phyloP scores from a whole-genome alignment of 2,329 filamentous ascomycete species.

The Trichoderma koningiopsis region DNA sequence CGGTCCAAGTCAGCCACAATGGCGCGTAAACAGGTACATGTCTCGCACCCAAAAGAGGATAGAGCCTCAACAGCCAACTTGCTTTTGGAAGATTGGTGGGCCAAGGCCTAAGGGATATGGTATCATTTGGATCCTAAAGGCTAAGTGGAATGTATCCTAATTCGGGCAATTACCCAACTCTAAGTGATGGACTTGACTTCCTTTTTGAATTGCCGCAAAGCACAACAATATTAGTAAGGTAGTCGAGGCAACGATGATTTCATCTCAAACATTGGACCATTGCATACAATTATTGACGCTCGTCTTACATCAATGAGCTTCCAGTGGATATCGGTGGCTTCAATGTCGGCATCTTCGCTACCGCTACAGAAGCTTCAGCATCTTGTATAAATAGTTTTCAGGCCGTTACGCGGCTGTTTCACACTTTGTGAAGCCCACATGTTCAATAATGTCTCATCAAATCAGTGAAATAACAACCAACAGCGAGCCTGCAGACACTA shows the following conservation, averaged over 20 bases:
- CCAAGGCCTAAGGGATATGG: neutral
- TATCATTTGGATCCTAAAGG: neutral
- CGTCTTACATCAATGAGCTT: neutral
- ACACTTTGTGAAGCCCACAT: neutral
- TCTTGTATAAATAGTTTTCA: neutral
- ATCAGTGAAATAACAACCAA: neutral
- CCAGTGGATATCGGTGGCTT: neutral
- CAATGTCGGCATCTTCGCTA: neutral
- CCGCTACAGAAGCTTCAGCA: neutral
- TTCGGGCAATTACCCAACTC: neutral
- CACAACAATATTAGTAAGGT: neutral
- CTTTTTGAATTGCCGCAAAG: neutral
- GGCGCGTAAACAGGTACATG: neutral
- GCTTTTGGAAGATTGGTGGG: neutral
- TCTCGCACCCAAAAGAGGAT: neutral
- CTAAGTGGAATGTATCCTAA: neutral
- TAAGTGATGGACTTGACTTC: neutral
- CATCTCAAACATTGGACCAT: neutral
- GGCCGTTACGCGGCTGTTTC: too few species aligned
- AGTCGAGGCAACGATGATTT: neutral
- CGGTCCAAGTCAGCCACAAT: neutral
- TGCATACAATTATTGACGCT: neutral
- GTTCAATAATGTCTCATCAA: too few species aligned
- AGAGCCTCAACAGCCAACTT: neutral
- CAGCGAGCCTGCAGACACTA: neutral